These are phyloP conservation scores for Elaeis guineensis DNA, from an alignment of 176 grass and related monocot species.

Conservation along the genomic window DNA sequence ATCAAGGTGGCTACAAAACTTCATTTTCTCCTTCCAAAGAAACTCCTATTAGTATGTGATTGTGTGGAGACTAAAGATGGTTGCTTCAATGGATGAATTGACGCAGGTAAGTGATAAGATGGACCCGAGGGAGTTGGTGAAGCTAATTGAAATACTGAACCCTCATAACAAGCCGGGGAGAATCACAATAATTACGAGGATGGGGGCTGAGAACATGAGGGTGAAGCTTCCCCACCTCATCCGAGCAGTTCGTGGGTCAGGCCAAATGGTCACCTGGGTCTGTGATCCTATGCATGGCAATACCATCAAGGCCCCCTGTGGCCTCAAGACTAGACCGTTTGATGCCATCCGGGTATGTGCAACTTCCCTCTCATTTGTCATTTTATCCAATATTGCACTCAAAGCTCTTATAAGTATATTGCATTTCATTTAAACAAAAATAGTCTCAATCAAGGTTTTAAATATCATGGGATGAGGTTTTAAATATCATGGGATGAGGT, in stretches of 20 bases:
- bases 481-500: no score
- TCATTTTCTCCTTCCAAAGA: no score
- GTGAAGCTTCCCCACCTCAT: slow-evolving; percentile 46
- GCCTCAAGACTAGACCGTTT: slow-evolving; percentile 48
- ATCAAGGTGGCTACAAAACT: slow-evolving; percentile 1
- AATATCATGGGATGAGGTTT: no score
- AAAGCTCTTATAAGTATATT: neutral
- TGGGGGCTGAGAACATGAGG: slow-evolving; percentile 46
- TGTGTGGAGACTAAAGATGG: no score
- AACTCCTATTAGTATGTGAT: no score
- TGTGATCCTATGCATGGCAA: slow-evolving; percentile 62
- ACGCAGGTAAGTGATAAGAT: slow-evolving; percentile 52
- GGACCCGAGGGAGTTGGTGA: slow-evolving; percentile 42
- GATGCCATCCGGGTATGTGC: slow-evolving; percentile 31
- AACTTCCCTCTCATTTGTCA: no score
- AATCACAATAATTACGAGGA: slow-evolving; percentile 48
- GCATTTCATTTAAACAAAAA: neutral
- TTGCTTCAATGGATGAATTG: neutral
- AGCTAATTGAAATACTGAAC: slow-evolving; percentile 46
- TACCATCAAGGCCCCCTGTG: slow-evolving; percentile 43
- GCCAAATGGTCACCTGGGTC: slow-evolving; percentile 50
- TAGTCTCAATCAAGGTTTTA: no score
- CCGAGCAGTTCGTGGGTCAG: slow-evolving; percentile 40
- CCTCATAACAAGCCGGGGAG: slow-evolving; percentile 47
- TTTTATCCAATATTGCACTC: no score